Evolutionary conservation across 164 flowering plant species (phyloP).

Genomic region (Vitis rotundifolia): DNA sequence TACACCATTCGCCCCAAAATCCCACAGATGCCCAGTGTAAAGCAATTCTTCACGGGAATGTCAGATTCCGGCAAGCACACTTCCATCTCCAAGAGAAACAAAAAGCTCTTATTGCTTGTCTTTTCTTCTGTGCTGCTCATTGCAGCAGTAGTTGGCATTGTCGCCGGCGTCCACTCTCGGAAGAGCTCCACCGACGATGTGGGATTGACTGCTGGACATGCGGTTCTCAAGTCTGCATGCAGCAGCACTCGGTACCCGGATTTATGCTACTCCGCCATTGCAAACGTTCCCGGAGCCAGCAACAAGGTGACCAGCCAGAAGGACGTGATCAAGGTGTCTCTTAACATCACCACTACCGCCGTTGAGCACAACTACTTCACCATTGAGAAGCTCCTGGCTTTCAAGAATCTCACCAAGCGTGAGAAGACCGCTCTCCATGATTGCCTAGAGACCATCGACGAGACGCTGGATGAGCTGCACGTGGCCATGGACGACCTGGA

Average conservation of each 20-base stretch:
- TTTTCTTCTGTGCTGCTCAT: constrained; percentile 42
- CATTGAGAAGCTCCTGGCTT: constrained; percentile 34
- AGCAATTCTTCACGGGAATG: constrained; percentile 26
- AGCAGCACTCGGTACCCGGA: constrained; percentile 60
- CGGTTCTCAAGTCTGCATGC: constrained; percentile 60
- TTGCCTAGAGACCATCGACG: constrained; percentile 70
- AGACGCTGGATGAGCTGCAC: constrained; percentile 73
- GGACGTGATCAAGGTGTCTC: constrained; percentile 59
- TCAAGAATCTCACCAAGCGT: constrained; percentile 33
- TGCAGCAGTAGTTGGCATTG: constrained; percentile 33
- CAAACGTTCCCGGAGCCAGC: constrained; percentile 26
- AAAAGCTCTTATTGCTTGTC: constrained; percentile 32
- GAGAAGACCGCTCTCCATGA: constrained; percentile 73
- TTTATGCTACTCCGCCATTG: constrained; percentile 61
- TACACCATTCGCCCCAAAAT: not conserved
- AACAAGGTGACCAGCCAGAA: constrained; percentile 33
- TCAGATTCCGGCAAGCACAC: constrained; percentile 26
- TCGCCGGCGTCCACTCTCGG: constrained; percentile 34
- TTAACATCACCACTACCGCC: constrained; percentile 49
- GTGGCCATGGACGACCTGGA: constrained; percentile 45
- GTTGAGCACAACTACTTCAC: constrained; percentile 49
- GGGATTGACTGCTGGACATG: constrained; percentile 32
- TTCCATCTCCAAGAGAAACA: constrained; percentile 29
- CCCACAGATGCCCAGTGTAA: constrained; percentile 11
- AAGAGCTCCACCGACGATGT: constrained; percentile 4